Conservation (phyloP, 495 filamentous ascomycete genomes). For the Evernia prunastri region DNA sequence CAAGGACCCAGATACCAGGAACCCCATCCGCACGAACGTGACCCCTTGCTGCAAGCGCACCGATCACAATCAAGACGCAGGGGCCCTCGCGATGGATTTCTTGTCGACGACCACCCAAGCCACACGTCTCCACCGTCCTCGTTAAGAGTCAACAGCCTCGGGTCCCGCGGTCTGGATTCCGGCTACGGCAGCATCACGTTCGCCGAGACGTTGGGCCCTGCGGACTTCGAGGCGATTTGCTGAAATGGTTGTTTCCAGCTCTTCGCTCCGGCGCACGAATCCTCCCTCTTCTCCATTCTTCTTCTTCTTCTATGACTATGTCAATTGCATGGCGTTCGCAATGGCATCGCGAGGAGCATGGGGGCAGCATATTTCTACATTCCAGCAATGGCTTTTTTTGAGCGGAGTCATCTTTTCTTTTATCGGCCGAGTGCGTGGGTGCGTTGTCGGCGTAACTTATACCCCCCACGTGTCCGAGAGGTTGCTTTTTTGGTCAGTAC, state of each 20-base stretch:
- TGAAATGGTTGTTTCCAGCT: not conserved
- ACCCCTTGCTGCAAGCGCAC: not conserved
- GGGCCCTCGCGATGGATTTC: not conserved
- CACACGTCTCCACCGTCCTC: not conserved
- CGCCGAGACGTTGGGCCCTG: conserved; percentile 20
- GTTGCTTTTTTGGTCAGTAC: not conserved
- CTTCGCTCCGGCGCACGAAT: not conserved
- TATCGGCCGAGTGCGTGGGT: not conserved
- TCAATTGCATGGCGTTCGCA: not conserved
- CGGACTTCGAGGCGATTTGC: conserved; percentile 11
- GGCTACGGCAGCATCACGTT: conserved; percentile 22
- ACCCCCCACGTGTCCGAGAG: not conserved
- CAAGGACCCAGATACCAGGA: not conserved
- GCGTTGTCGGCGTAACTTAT: not conserved
- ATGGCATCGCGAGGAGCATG: not conserved
- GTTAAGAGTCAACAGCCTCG: not conserved
- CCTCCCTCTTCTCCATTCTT: not conserved
- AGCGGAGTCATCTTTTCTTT: not conserved
- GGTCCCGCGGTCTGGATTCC: conserved; percentile 5
- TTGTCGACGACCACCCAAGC: not conserved
- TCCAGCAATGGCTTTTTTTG: not conserved
- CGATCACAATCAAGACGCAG: not conserved
- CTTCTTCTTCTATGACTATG: not conserved
- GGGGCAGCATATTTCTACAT: not conserved
- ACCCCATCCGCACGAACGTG: not conserved